A percentile compares a stretch with the other conserved stretches of the same genome.
Evolutionary conservation across 495 filamentous ascomycete genomes (phyloP).

Genomic region (Monascus purpureus): DNA sequence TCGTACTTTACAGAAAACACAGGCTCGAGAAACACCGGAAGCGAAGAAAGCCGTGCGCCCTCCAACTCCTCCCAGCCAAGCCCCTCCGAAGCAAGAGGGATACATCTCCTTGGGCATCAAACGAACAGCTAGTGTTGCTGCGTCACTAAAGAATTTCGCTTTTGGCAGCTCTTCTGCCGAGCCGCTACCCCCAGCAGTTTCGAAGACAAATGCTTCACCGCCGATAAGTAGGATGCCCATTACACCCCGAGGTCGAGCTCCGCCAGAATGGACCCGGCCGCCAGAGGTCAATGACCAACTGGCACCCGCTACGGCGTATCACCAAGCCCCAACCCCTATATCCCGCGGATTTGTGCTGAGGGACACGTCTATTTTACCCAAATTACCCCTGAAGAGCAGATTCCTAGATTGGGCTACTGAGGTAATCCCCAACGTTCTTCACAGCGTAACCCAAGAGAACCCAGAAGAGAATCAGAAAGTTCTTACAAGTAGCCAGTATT

Average conservation of each 20-base stretch:
- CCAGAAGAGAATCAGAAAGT: slow-evolving; percentile 7
- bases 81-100: slow-evolving; percentile 43
- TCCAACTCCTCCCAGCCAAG: slow-evolving; percentile 34
- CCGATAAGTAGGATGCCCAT: slow-evolving; percentile 27
- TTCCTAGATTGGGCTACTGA: slow-evolving; percentile 95
- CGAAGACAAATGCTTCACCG: slow-evolving; percentile 16
- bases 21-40: slow-evolving; percentile 23
- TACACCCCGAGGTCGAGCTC: slow-evolving; percentile 42
- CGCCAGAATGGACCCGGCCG: slow-evolving; percentile 57
- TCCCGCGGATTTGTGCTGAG: slow-evolving; percentile 57
- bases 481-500: slow-evolving; percentile 48
- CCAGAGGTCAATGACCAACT: slow-evolving; percentile 68
- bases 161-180: slow-evolving; percentile 37
- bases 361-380: slow-evolving; percentile 37
- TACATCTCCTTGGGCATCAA: slow-evolving; percentile 50
- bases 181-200: slow-evolving; percentile 10
- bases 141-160: slow-evolving; percentile 53
- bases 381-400: slow-evolving; percentile 61
- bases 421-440: slow-evolving; percentile 26
- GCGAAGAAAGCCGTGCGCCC: slow-evolving; percentile 29
- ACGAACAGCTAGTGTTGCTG: slow-evolving; percentile 59
- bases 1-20: slow-evolving; percentile 35
- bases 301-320: slow-evolving; percentile 54
- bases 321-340: slow-evolving; percentile 59
- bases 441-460: slow-evolving; percentile 6